Base-by-base conservation (phyloP, 1,284 basidiomycete genomes). In the Ustilago esculenta region DNA sequence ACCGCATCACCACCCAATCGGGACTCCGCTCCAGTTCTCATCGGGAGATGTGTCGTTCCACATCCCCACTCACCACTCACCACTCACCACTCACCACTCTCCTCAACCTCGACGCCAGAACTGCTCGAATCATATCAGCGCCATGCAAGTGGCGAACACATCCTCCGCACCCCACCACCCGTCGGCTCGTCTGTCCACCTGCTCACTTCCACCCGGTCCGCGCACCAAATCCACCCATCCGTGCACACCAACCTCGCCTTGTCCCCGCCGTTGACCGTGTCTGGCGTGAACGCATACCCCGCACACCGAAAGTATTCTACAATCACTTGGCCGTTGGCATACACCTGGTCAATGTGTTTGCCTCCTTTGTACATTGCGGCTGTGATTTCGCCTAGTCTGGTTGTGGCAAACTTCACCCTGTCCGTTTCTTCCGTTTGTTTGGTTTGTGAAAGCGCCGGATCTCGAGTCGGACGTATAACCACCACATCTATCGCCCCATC, bases 241-340 rank as follows among this genome's bases (percentile, higher is more conserved):
- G 55, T 70, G 36, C 67, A 70, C 5, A 65, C 52, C 34, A 60
- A 21, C 5, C 25, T 46, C 3, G 17, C 42, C 42, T 53, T 61
- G 8, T 27, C 45, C n/a, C 37, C 30, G 4, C 5, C 37, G 4
- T 27, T 25, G 15, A 30, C 7, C 0, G n/a, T 36, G 6, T 55
- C 14, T 0, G 49, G 50, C 3, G 2, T 3, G 15, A 64, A 97
- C 61, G 89, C 87, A 88, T 92, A 95, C 5, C 88, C 89, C 5
- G 86, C 86, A 66, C 89, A 91, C 20, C 94, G 86, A 54, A 90
- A 86, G 71, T 92, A 91, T 82, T 97, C 94, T 0, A 92, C 88
- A 0, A 92, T 87, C 0, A 83, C 75, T 23, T 86, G 75, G 21
- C 47, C 49, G 12, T 32, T 49, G 12, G 39, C 35, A 35, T 78